These are phyloP conservation scores for Chrysosporium keratinophilum DNA, from an alignment of 2,329 filamentous ascomycete genomes.

Conservation along the genomic window DNA sequence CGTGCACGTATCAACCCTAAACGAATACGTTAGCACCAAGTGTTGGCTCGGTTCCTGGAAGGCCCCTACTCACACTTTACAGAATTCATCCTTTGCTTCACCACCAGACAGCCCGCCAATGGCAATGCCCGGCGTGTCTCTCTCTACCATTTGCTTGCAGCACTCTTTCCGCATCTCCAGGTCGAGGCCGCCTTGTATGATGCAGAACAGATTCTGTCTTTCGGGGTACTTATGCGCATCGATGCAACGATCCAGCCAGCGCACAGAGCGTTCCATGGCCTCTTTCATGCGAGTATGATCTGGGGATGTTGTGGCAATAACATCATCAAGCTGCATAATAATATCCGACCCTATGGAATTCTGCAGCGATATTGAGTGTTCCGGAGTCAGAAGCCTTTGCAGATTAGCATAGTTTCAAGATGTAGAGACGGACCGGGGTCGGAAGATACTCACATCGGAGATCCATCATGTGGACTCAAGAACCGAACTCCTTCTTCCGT, in stretches of 20 bases:
- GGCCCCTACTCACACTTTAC: constrained; percentile 52
- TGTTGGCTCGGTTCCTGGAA: background rate
- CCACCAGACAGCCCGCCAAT: constrained; percentile 92
- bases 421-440: background rate
- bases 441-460: constrained; percentile 58
- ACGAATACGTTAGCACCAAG: constrained; percentile 12
- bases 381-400: constrained; percentile 70
- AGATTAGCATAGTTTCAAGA: background rate
- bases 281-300: constrained; percentile 80
- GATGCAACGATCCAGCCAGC: constrained; percentile 94
- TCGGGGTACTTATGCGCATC: constrained; percentile 74
- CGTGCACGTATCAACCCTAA: constrained; percentile 68
- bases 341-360: constrained; percentile 98
- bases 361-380: constrained; percentile 91
- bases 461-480: constrained; percentile 88
- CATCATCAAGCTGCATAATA: constrained; percentile 98
- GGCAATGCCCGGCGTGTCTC: constrained; percentile 90
- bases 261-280: constrained; percentile 86
- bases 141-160: constrained; percentile 72
- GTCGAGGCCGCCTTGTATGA: constrained; percentile 92
- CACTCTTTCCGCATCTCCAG: constrained; percentile 75
- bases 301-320: constrained; percentile 89
- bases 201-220: constrained; percentile 90
- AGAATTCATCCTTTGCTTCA: constrained; percentile 88
- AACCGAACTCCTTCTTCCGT: constrained; percentile 95